Base-by-base conservation (phyloP, 1,284 basidiomycete genomes). In the Fomitopsis betulina region DNA sequence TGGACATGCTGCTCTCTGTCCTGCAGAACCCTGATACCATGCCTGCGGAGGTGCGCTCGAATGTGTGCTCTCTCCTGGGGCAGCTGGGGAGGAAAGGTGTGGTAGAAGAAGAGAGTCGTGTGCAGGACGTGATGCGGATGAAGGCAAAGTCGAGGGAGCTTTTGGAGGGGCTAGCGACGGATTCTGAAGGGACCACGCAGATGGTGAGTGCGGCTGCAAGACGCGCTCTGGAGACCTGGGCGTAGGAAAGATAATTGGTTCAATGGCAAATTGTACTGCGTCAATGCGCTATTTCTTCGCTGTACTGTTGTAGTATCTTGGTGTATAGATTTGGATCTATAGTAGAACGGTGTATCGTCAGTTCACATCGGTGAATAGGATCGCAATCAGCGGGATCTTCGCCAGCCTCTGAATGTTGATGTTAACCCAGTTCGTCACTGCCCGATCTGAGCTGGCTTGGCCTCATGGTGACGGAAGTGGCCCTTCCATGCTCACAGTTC, bases 1-100 rank as follows among this genome's bases (percentile, higher is more conserved):
- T 91, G 39, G 87, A 91, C 67, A 83, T 85, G 75, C 76, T 93
- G 53, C 72, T 82, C 50, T 75, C 75, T 52, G 81, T 86, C 49
- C 73, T 93, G 58, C 70, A 68, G 45, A 82, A 80, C 62, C 70
- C 79, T 33, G 79, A 83, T 25, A 63, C 64, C 58, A 84, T 83
- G 65, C 86, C 86, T 19, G 72, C 81, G 19, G 90, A 92, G 73
- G 79, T 93, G 55, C 82, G 89, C 53, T 76, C 82, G 25, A 93
- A 93, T 65, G 79, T 84, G 23, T 91, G 90, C 66, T 81, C 84
- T 5, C 76, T 93, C 60, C 72, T 92, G 30, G 77, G 80, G 50
- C 86, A 90, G 63, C 66, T 91, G 23, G 80, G 75, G 42, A 68
- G 79, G 53, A 80, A 79, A 62, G 77, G 83, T 62, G 72, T 75